Evolutionary conservation across 176 grass and related monocot genomes (phyloP).

Genomic region (Oryza coarctata): DNA sequence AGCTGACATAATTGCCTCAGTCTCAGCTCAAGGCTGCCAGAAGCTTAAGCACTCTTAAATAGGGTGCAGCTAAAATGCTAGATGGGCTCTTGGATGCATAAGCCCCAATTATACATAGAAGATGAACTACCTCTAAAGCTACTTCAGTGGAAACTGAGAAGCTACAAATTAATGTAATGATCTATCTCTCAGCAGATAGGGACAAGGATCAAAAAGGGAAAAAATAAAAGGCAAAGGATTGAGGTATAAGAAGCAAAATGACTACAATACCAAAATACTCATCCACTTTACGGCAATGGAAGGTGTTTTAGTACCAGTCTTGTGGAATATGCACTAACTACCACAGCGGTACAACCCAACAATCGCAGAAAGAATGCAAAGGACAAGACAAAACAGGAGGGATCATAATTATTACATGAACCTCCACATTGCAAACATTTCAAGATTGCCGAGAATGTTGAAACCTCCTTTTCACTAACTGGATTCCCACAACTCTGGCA

Average conservation of each 20-base stretch:
- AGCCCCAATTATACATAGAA: not conserved
- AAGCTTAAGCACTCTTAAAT: slow-evolving; percentile 11
- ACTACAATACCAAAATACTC: not conserved
- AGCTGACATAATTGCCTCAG: not conserved
- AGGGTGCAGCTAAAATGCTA: not conserved
- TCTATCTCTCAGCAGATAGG: not conserved
- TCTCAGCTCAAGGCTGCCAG: not conserved
- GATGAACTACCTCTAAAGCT: not conserved
- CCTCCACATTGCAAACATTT: slow-evolving; percentile 73
- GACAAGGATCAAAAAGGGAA: not conserved
- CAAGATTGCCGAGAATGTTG: slow-evolving; percentile 41
- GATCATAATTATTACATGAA: slow-evolving; percentile 51
- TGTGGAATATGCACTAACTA: not conserved
- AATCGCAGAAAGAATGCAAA: not conserved
- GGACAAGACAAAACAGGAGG: not conserved
- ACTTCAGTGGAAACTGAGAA: slow-evolving; percentile 4
- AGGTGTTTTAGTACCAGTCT: not conserved
- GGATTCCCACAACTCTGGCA: slow-evolving; percentile 60
- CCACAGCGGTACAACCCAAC: not conserved
- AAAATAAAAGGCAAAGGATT: not conserved
- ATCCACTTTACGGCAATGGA: not conserved
- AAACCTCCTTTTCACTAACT: slow-evolving; percentile 51
- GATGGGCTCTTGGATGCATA: slow-evolving; percentile 11
- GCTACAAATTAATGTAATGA: not conserved
- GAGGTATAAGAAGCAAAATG: not conserved